phyloP scores from a whole-genome alignment of 805 yeast species.

The Saccharomycopsis sp. region DNA sequence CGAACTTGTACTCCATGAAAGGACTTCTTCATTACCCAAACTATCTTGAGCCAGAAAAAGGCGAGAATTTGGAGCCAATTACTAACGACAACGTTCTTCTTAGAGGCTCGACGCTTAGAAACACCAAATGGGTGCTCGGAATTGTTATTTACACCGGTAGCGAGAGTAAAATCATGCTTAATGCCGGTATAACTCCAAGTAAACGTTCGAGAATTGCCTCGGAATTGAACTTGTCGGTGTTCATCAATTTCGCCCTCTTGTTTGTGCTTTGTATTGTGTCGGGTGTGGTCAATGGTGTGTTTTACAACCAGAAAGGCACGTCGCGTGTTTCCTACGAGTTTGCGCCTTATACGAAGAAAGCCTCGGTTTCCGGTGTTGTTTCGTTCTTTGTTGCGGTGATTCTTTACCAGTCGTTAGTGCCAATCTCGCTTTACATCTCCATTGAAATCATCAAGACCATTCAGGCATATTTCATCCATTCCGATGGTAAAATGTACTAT shows the following conservation, averaged over 20 bases:
- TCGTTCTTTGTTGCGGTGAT: slow-evolving; percentile 68
- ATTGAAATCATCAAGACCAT: slow-evolving; percentile 73
- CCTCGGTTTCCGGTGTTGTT: slow-evolving; percentile 61
- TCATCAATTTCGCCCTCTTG: slow-evolving; percentile 53
- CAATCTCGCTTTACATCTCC: slow-evolving; percentile 72
- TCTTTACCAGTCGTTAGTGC: slow-evolving; percentile 70
- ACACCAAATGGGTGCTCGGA: slow-evolving; percentile 73
- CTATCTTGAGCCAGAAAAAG: slow-evolving; percentile 27
- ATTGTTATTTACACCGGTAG: slow-evolving; percentile 69
- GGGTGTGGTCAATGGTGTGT: slow-evolving; percentile 65
- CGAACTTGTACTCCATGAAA: slow-evolving; percentile 55
- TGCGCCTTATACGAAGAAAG: slow-evolving; percentile 49
- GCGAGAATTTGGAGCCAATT: slow-evolving; percentile 43
- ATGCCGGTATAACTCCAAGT: slow-evolving; percentile 72
- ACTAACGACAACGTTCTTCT: slow-evolving; percentile 57
- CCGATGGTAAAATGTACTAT: slow-evolving; percentile 66
- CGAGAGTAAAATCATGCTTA: slow-evolving; percentile 72
- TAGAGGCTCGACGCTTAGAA: slow-evolving; percentile 67
- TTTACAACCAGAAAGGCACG: slow-evolving; percentile 37
- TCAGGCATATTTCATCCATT: slow-evolving; percentile 69
- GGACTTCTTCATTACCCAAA: slow-evolving; percentile 52
- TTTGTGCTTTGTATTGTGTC: slow-evolving; percentile 62
- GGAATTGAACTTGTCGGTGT: slow-evolving; percentile 60
- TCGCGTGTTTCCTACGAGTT: slow-evolving; percentile 55
- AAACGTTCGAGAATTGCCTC: slow-evolving; percentile 60